A percentile compares a stretch with the other conserved stretches of the same genome.
phyloP scores from a whole-genome alignment of 2,329 filamentous ascomycete genomes.

The Verticillium dahliae region DNA sequence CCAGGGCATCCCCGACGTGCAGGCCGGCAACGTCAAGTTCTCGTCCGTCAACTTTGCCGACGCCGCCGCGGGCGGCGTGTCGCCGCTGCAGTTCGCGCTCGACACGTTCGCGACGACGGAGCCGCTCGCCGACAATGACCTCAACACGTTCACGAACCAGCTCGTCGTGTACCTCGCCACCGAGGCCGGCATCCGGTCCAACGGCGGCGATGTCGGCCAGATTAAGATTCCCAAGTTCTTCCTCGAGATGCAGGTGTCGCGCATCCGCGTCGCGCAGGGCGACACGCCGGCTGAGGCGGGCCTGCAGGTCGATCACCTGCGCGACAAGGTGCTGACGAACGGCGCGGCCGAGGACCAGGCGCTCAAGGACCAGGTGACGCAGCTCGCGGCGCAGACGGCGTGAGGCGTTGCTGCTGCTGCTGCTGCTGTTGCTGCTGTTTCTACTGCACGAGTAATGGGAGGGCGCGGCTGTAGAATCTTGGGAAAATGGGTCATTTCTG shows the following conservation, averaged over 20 bases:
- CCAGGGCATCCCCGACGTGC: slow-evolving; percentile 48
- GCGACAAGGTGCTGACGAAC: slow-evolving; percentile 52
- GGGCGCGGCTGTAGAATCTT: slow-evolving; percentile 2
- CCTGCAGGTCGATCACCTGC: slow-evolving; percentile 48
- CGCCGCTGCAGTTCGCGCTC: slow-evolving; percentile 48
- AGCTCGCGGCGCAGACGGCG: slow-evolving; percentile 15
- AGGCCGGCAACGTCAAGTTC: slow-evolving; percentile 41
- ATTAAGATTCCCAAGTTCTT: slow-evolving; percentile 62
- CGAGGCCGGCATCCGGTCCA: slow-evolving; percentile 50
- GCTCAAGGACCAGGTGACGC: slow-evolving; percentile 46
- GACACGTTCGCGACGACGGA: slow-evolving; percentile 42
- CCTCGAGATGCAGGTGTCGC: slow-evolving; percentile 49
- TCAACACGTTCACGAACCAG: slow-evolving; percentile 43
- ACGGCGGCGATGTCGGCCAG: slow-evolving; percentile 39
- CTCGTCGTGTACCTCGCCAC: slow-evolving; percentile 53
- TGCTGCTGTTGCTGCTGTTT: too few species aligned
- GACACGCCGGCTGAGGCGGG: slow-evolving; percentile 43
- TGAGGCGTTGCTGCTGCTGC: not conserved
- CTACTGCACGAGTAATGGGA: too few species aligned
- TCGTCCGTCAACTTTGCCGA: slow-evolving; percentile 19
- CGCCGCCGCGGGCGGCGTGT: slow-evolving; percentile 21
- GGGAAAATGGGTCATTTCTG: slow-evolving; percentile 2
- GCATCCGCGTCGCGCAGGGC: slow-evolving; percentile 54
- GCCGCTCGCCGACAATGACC: slow-evolving; percentile 40
- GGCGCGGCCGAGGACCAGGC: slow-evolving; percentile 39